phyloP scores from a whole-genome alignment of 768 basidiomycete genomes.

The Kwoniella mangroviensis region DNA sequence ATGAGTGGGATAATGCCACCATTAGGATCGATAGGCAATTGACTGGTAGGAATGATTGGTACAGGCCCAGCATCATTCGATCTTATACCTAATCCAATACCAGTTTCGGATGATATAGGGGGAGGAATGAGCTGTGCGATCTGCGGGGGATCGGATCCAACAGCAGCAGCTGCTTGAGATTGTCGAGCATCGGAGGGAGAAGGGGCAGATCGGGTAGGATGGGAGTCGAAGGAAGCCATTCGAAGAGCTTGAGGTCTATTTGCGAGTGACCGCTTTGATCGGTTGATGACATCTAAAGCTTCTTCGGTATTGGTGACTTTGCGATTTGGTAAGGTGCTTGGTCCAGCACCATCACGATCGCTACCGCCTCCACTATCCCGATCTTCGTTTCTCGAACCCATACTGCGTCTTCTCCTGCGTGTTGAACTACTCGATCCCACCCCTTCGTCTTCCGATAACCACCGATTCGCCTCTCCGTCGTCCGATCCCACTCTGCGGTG shows the following conservation, averaged over 20 bases:
- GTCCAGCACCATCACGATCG: constrained; percentile 9
- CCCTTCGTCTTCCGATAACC: constrained; percentile 56
- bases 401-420: constrained; percentile 23
- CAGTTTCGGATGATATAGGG: not conserved
- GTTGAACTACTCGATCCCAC: constrained; percentile 22
- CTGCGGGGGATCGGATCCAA: constrained; percentile 15
- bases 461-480: constrained; percentile 41
- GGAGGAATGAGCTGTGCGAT: constrained; percentile 29
- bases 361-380: constrained; percentile 6
- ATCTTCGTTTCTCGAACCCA: constrained; percentile 16
- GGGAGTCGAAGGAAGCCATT: constrained; percentile 20
- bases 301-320: constrained; percentile 11
- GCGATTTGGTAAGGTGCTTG: not conserved
- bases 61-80: not conserved
- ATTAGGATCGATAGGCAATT: not conserved
- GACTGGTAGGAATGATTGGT: not conserved
- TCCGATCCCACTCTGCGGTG: constrained; percentile 3
- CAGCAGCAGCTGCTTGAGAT: not conserved
- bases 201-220: not conserved
- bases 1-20: not conserved
- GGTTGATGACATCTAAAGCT: not conserved
- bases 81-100: constrained; percentile 20
- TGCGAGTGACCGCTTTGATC: constrained; percentile 2
- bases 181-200: not conserved
- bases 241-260: constrained; percentile 11